Conservation (phyloP, 345 rosid species). For the Gossypium mustelinum region DNA sequence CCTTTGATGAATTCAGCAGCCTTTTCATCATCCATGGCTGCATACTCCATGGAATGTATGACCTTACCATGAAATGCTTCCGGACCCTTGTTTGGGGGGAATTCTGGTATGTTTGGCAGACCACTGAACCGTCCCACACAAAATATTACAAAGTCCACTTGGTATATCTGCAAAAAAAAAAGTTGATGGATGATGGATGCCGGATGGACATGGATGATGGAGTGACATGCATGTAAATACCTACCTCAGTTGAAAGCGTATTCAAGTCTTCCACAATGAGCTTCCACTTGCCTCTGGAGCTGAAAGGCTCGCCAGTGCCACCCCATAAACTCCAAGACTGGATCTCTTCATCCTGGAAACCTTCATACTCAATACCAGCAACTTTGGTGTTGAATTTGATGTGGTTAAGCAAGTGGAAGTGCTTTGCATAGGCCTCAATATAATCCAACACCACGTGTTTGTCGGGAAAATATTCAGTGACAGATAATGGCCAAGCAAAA, state of each 20-base stretch:
- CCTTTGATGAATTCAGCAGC: conserved; percentile 6
- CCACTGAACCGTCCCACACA: conserved; percentile 17
- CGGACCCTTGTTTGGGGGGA: conserved; percentile 1
- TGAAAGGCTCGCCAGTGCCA: conserved; percentile 19
- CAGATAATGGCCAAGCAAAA: not conserved
- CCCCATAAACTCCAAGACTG: conserved; percentile 29
- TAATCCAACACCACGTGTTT: conserved; percentile 23
- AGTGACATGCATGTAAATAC: not conserved
- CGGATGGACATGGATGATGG: not conserved
- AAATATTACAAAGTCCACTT: conserved; percentile 14
- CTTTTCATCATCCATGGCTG: conserved; percentile 13
- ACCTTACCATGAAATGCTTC: conserved; percentile 18
- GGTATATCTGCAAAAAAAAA: not conserved
- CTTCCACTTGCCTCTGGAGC: conserved; percentile 23
- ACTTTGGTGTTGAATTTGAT: conserved; percentile 28
- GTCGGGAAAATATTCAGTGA: conserved; percentile 17
- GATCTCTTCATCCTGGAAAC: conserved; percentile 17
- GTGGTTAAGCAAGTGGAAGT: conserved; percentile 25
- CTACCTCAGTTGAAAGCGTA: conserved; percentile 6
- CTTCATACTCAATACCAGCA: conserved; percentile 16
- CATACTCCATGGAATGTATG: conserved; percentile 16
- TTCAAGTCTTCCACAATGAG: conserved; percentile 13
- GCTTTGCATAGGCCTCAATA: conserved; percentile 22
- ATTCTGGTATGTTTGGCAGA: conserved; percentile 18
- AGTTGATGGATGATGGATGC: not conserved